Base-by-base conservation (phyloP, 2,329 filamentous ascomycete species). In the Colletotrichum sp. region DNA sequence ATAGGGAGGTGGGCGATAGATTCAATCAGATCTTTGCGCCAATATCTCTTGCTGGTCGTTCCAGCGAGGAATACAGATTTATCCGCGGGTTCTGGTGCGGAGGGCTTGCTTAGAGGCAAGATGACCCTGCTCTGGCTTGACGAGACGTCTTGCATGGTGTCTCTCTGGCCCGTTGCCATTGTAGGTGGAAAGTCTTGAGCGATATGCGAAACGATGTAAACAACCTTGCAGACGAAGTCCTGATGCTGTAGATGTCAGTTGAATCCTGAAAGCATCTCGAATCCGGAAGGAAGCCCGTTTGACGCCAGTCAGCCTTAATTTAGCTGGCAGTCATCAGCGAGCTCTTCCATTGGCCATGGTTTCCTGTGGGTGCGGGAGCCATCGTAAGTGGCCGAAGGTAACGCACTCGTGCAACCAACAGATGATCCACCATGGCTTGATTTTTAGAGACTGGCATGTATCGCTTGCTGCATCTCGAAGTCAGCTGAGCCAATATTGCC, bases 61-160 rank as follows among this genome's bases (percentile, higher is more conserved):
- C 92, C 92, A 0, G 91, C 90, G 8, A 93, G 87, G 82, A 93
- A 93, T 75, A 93, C 77, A 21, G 86, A 83, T 48, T 80, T 81
- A 5, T 30, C 63, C 2, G 79, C 78, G 13, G 59, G 26, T 16
- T 6, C 10, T 4, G n/a, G 59, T 7, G 69, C 21, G 14, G 32
- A 24, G 16, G 70, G 13, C 34, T 36, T 36, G 32, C 43, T 34
- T 24, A 75, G 18, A 39, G 73, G 77, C 6, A 55, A 57, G 66
- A 64, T 71, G 34, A 79, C 81, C 48, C 65, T 68, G 16, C 74
- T 59, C 79, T 4, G 84, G 83, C 0, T 39, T 21, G 43, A 26
- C 34, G 71, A 28, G 24, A 30, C 7, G 43, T 52, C 43, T 52
- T 52, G n/a, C 43, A 52, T 52, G n/a, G 21, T 52, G 43, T 21